These are phyloP conservation scores for Phytophthora ohioensis DNA, from an alignment of 352 stramenopile genomes.

Conservation along the genomic window DNA sequence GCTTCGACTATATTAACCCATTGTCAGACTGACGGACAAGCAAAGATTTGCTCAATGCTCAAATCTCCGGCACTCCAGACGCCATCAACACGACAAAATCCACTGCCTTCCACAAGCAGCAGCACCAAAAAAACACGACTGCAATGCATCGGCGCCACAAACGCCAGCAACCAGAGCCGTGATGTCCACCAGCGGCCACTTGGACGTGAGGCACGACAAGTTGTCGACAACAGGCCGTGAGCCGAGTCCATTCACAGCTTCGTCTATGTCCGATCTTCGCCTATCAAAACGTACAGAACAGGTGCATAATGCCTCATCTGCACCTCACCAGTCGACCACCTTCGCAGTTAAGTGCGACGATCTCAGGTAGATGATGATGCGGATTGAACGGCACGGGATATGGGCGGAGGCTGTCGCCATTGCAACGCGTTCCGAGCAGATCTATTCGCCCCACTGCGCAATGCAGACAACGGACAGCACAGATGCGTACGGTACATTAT, in stretches of 20 bases:
- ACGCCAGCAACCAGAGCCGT: too few relatives aligned
- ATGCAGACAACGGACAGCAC: conserved; percentile 27
- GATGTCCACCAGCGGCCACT: too few relatives aligned
- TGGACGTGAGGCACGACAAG: too few relatives aligned
- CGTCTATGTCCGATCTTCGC: neutral
- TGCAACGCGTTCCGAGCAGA: conserved; percentile 14
- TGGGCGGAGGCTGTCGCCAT: conserved; percentile 11
- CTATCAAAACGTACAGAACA: conserved; percentile 1
- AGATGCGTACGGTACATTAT: conserved; percentile 8
- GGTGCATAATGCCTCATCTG: neutral
- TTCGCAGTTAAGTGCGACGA: neutral
- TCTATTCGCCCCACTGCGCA: conserved; percentile 3
- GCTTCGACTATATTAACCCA: too few relatives aligned
- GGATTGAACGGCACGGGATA: conserved; percentile 30
- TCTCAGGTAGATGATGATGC: conserved; percentile 23
- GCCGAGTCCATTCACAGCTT: neutral
- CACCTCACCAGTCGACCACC: conserved; percentile 12
- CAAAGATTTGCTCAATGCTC: neutral
- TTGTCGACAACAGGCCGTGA: neutral
- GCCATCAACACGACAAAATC: conserved; percentile 9
- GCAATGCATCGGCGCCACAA: too few relatives aligned
- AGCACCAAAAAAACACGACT: too few relatives aligned
- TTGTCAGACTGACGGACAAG: too few relatives aligned
- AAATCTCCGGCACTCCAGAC: neutral
- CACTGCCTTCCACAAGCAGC: neutral